phyloP scores from a whole-genome alignment of 2,329 filamentous ascomycete species.

The Sclerotinia glacialis region DNA sequence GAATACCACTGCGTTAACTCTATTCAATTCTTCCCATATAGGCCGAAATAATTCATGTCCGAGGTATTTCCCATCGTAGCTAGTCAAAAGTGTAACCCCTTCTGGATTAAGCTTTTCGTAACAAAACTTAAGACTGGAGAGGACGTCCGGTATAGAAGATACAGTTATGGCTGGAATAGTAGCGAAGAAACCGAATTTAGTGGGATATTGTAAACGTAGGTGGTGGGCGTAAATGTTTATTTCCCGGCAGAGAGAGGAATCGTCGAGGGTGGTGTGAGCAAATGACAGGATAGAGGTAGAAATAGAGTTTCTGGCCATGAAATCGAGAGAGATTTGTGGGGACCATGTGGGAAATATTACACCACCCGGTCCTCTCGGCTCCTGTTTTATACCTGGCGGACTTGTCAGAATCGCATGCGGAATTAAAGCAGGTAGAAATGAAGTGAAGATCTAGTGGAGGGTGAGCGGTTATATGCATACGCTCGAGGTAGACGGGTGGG shows the following conservation, averaged over 20 bases:
- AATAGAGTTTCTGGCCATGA: slow-evolving; percentile 6
- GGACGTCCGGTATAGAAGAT: neutral
- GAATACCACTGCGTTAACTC: neutral
- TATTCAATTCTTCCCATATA: slow-evolving; percentile 16
- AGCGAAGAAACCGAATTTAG: slow-evolving; percentile 13
- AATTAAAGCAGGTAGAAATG: neutral
- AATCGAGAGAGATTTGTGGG: slow-evolving; percentile 6
- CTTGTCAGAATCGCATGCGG: neutral
- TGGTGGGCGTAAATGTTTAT: slow-evolving; percentile 10
- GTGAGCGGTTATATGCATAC: neutral
- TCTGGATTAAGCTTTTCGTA: slow-evolving; percentile 1
- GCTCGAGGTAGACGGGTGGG: neutral
- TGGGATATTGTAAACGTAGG: slow-evolving; percentile 5
- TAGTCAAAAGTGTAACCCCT: slow-evolving; percentile 9
- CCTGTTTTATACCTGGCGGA: neutral
- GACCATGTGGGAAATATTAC: neutral
- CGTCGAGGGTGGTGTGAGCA: neutral
- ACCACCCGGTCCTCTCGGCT: neutral
- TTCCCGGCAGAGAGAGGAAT: neutral
- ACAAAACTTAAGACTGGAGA: slow-evolving; percentile 1
- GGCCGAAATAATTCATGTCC: slow-evolving; percentile 1
- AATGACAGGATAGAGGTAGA: slow-evolving; percentile 17
- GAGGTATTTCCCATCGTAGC: slow-evolving; percentile 13
- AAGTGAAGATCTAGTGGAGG: fast-evolving
- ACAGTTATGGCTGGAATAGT: slow-evolving; percentile 7